These are phyloP conservation scores for Graphiopsis chlorocephala DNA, from an alignment of 2,329 filamentous ascomycete species.

Conservation along the genomic window DNA sequence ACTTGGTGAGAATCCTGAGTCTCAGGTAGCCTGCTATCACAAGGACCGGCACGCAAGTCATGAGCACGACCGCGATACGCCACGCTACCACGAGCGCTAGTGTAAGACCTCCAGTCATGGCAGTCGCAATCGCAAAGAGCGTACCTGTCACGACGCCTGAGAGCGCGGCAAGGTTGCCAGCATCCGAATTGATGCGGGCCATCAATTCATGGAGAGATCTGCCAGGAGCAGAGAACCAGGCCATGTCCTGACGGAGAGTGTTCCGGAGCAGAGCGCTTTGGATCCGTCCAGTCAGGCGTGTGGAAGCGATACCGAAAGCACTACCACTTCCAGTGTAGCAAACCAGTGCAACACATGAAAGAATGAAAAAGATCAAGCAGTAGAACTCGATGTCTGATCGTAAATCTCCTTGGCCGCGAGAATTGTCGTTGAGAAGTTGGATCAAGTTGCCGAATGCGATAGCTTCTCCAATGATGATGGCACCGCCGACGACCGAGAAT, in stretches of 20 bases:
- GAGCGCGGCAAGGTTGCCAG: slow-evolving; percentile 47
- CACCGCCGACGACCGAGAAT: slow-evolving; percentile 46
- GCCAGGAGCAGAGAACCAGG: slow-evolving; percentile 46
- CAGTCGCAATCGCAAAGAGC: slow-evolving; percentile 48
- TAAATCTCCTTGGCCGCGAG: neutral
- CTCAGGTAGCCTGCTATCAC: slow-evolving; percentile 45
- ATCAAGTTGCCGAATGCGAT: slow-evolving; percentile 56
- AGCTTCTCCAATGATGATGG: slow-evolving; percentile 58
- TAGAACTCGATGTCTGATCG: slow-evolving; percentile 39
- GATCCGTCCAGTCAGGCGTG: slow-evolving; percentile 45
- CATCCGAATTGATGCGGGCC: slow-evolving; percentile 48
- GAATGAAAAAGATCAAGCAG: slow-evolving; percentile 52
- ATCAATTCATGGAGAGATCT: slow-evolving; percentile 46
- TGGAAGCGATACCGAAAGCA: slow-evolving; percentile 49
- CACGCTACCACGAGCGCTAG: slow-evolving; percentile 49
- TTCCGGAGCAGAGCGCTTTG: slow-evolving; percentile 49
- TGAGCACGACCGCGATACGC: slow-evolving; percentile 51
- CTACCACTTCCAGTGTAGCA: slow-evolving; percentile 45
- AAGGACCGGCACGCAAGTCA: slow-evolving; percentile 49
- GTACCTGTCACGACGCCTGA: slow-evolving; percentile 51
- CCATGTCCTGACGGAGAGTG: slow-evolving; percentile 55
- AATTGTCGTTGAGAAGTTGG: slow-evolving; percentile 49
- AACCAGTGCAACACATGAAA: slow-evolving; percentile 50
- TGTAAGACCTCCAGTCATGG: slow-evolving; percentile 48
- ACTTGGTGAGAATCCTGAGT: slow-evolving; percentile 51